Evolutionary conservation across 192 early-diverging fungal genomes (phyloP).

Genomic region (Paraglomus brasilianum): DNA sequence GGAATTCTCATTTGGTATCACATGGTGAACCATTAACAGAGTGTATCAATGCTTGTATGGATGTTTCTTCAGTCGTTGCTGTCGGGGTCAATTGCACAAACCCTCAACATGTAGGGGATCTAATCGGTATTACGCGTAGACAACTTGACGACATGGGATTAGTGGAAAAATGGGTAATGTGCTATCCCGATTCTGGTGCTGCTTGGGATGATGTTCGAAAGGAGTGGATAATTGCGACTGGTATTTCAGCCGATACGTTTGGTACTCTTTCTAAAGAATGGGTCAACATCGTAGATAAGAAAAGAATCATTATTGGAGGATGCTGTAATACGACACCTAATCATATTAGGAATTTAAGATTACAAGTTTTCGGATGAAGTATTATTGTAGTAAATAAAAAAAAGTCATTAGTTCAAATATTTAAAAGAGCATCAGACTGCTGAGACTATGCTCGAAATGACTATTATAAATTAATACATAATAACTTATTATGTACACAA

Average conservation of each 20-base stretch:
- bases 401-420: too few relatives aligned
- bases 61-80: slow-evolving; percentile 38
- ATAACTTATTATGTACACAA: too few relatives aligned
- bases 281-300: slow-evolving; percentile 39
- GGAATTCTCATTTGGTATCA: slow-evolving; percentile 34
- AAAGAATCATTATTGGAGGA: slow-evolving; percentile 53
- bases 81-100: slow-evolving; percentile 69
- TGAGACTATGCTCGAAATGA: too few relatives aligned
- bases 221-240: slow-evolving; percentile 33
- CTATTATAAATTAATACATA: too few relatives aligned
- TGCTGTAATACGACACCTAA: slow-evolving; percentile 59
- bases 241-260: slow-evolving; percentile 37
- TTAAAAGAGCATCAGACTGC: too few relatives aligned
- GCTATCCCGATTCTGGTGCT: slow-evolving; percentile 56
- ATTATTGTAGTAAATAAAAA: too few relatives aligned
- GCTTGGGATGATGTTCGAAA: slow-evolving; percentile 42
- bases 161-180: slow-evolving; percentile 40
- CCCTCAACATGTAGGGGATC: slow-evolving; percentile 37
- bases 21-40: slow-evolving; percentile 52
- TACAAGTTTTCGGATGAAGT: background rate
- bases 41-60: slow-evolving; percentile 37
- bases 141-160: slow-evolving; percentile 15
- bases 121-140: slow-evolving; percentile 21
- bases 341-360: slow-evolving; percentile 39
- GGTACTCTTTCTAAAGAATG: slow-evolving; percentile 35